Conservation (phyloP, 345 rosid genomes). For the Salix purpurea region DNA sequence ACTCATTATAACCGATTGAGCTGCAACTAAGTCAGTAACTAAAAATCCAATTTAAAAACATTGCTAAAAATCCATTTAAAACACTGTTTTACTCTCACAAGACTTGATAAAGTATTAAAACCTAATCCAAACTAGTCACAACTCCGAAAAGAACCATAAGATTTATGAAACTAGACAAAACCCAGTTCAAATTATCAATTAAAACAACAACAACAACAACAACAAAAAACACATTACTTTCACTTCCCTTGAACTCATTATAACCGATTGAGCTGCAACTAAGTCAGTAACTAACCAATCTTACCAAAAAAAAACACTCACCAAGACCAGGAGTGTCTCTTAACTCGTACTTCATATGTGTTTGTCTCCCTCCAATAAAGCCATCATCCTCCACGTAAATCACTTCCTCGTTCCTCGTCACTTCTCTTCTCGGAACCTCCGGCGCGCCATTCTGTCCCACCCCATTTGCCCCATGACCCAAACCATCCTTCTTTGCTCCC, state of each 20-base stretch:
- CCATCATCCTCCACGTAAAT: conserved; percentile 60
- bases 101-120: not conserved
- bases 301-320: conserved; percentile 19
- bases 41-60: too few species aligned
- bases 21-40: not conserved
- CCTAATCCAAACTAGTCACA: not conserved
- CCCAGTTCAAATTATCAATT: not conserved
- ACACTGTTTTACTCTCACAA: not conserved
- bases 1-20: not conserved
- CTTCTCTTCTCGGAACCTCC: conserved; percentile 46
- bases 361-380: conserved; percentile 47
- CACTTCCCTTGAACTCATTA: not conserved
- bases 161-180: not conserved
- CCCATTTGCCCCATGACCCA: conserved; percentile 46
- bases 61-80: not conserved
- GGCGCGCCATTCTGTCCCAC: conserved; percentile 29
- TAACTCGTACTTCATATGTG: conserved; percentile 85
- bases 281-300: not conserved
- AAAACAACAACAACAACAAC: not conserved
- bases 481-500: conserved; percentile 35
- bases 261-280: not conserved
- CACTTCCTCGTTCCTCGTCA: conserved; percentile 56
- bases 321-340: conserved; percentile 95
- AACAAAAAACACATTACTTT: not conserved
- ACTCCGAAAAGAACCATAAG: not conserved